A percentile compares a stretch with the other conserved stretches of the same genome.
Evolutionary conservation across 108 stramenopile species (phyloP).

Genomic region (Nitzschia sp.): DNA sequence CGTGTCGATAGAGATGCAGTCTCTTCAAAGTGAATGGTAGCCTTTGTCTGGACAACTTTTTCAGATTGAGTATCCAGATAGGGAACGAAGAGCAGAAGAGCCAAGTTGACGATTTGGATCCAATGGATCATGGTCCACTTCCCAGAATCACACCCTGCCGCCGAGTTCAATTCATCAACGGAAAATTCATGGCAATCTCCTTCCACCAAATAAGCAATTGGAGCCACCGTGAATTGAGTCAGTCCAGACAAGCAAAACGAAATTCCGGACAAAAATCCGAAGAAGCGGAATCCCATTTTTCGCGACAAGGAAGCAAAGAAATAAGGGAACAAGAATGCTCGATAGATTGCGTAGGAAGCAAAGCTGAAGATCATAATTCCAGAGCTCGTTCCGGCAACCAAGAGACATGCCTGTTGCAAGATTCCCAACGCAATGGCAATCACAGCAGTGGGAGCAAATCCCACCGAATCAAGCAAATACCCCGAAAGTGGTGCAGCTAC

Average conservation of each 20-base stretch:
- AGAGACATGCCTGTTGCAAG: constrained; percentile 28
- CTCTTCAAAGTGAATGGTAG: background rate
- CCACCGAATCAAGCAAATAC: constrained; percentile 41
- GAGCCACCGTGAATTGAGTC: constrained; percentile 29
- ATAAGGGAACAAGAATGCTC: constrained; percentile 52
- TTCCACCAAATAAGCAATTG: constrained; percentile 16
- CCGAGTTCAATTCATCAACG: background rate
- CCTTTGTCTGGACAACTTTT: background rate
- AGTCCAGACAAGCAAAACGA: constrained; percentile 43
- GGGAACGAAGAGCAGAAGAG: constrained; percentile 16
- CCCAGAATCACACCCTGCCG: constrained; percentile 2
- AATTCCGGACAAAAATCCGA: constrained; percentile 56
- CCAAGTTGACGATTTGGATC: constrained; percentile 12
- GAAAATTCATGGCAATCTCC: constrained; percentile 25
- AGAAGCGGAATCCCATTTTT: constrained; percentile 50
- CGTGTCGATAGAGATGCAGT: constrained; percentile 15
- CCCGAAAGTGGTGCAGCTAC: constrained; percentile 43
- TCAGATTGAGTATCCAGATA: constrained; percentile 14
- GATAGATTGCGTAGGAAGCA: constrained; percentile 44
- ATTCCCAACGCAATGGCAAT: constrained; percentile 39
- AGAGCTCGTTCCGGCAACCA: constrained; percentile 18
- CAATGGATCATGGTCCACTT: constrained; percentile 20
- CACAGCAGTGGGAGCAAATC: constrained; percentile 31
- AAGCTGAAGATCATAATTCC: constrained; percentile 39
- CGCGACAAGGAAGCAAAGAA: constrained; percentile 49